Evolutionary conservation across 2,329 filamentous ascomycete species (phyloP), one percentile per base, ranked within the genome.

Genomic region (Akanthomyces lecanii): DNA sequence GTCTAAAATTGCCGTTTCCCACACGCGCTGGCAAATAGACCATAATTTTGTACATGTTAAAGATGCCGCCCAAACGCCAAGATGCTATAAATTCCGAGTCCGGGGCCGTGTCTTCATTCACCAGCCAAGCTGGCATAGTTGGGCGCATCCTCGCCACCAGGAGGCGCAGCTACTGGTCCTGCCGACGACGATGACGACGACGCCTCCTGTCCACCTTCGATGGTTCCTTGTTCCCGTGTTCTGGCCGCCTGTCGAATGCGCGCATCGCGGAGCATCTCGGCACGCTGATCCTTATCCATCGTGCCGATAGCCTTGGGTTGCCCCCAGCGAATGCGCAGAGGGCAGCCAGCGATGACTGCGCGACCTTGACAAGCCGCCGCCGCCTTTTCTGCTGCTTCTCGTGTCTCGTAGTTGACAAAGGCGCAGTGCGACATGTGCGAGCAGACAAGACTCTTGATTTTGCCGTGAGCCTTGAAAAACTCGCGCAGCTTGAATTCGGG

Each of bases 401-500:
- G 85, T 3, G 89, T 91, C 69, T 92, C 87, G 74, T 92, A 99
- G 77, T 99, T 99, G 77, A 99, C 82, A 72, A 98, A 99, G 1
- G 95, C 95, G 74, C 93, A 98, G 72, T 98, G 95, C 18, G 94
- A 94, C 79, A 96, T 92, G 78, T 99, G 95, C 7, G 93, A 97
- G 76, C 95, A 98, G 44, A 99, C 89, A 18, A 99, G 79, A 30
- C 92, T 97, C 70, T 95, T 91, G 65, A 99, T 88, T 71, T 94
- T 91, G 66, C 95, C 95, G 70, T 93, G 92, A 21, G 85, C 85
- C 65, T 91, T 87, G 79, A 99, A 99, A 75, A 96, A 95, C 2
- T 92, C 89, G 54, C 95, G 90, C 30, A 99, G 82, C 70, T 93
- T 92, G 76, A 93, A 88, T 75, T 99, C 95, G 2, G 94, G 93